Base-by-base conservation (phyloP, 192 early-diverging fungal genomes). In the Irineochytrium annulatum region DNA sequence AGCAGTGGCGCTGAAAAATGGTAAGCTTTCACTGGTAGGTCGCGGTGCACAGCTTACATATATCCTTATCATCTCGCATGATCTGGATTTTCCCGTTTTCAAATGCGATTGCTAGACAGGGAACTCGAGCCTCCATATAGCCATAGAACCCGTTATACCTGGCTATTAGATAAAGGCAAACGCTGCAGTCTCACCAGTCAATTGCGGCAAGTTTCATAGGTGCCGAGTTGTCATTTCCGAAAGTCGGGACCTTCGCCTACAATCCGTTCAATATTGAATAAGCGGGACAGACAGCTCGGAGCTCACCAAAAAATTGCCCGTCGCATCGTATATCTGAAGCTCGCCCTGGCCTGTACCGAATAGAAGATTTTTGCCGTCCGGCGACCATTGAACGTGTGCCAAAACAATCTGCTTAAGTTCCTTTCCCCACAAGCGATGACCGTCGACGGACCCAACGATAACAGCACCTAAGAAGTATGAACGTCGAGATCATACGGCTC, bases 81-180 rank as follows among this genome's bases (percentile, higher is more conserved):
- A 85, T 67, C 59, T 82, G 83, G 5, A 85, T 74, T 53, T 80
- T 82, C 19, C 83, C 83, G 49, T 80, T 78, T 20, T 82, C 79
- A 52, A 79, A 79, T 26, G 71, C 67, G 27, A 85, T 69, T 4
- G 80, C 83, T 8, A 85, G 62, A 27, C 74, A 74, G 11, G 82
- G 76, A 19, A 72, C 75, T 39, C 57, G 56, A n/a, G 62, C 44
- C 35, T 83, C 76, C 29, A 78, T 52, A 49, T 71, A 83, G 22
- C 78, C 78, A 34, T 77, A 65, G 27, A 43, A 54, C 26, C 81
- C 81, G 49, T 83, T 83, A 59, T 82, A 80, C 68, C 68, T 67
- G 54, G 3, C 16, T 5, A 43, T 48, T 31, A 34, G 39, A 14
- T 3, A 44, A 22, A n/a, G n/a, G n/a, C n/a, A n/a, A n/a, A 27